Evolutionary conservation across 2,329 filamentous ascomycete species (phyloP).

Genomic region (Epichloe hybrida): DNA sequence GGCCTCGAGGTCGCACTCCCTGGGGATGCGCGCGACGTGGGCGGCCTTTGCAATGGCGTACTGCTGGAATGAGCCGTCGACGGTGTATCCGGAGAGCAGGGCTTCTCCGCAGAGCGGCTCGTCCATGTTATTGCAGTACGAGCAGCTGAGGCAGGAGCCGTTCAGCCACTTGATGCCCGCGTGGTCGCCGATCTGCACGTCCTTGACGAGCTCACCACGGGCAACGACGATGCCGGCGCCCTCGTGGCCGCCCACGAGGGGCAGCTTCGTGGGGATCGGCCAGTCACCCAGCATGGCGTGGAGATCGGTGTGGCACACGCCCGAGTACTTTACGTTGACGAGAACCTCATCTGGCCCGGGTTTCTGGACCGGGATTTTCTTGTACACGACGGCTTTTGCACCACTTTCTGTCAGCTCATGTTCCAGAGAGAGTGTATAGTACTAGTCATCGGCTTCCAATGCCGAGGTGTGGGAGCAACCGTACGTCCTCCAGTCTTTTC

Average conservation of each 20-base stretch:
- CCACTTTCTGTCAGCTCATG: constrained; percentile 4
- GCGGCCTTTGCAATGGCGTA: constrained; percentile 79
- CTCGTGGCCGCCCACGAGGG: constrained; percentile 72
- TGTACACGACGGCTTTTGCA: constrained; percentile 48
- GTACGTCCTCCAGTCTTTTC: constrained; percentile 63
- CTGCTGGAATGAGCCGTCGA: constrained; percentile 88
- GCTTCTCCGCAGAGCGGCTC: constrained; percentile 72
- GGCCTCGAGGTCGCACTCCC: constrained; percentile 62
- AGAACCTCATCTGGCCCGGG: constrained; percentile 85
- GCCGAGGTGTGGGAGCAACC: constrained; percentile 14
- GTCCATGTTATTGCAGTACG: constrained; percentile 68
- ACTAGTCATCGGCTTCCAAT: too few species aligned
- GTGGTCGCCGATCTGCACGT: constrained; percentile 70
- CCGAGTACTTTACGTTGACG: constrained; percentile 79
- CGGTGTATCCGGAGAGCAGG: constrained; percentile 75
- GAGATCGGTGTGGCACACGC: constrained; percentile 80
- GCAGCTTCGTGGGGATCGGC: constrained; percentile 71
- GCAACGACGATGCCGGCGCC: constrained; percentile 76
- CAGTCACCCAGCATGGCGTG: constrained; percentile 78
- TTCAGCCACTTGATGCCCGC: constrained; percentile 92
- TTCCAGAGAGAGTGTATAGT: not conserved
- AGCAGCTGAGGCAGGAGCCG: constrained; percentile 69
- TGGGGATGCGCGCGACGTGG: constrained; percentile 70
- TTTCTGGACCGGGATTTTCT: constrained; percentile 67
- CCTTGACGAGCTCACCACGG: constrained; percentile 60